Conservation (phyloP, 2,329 filamentous ascomycete species). For the Aspergillus spinulosporus region DNA sequence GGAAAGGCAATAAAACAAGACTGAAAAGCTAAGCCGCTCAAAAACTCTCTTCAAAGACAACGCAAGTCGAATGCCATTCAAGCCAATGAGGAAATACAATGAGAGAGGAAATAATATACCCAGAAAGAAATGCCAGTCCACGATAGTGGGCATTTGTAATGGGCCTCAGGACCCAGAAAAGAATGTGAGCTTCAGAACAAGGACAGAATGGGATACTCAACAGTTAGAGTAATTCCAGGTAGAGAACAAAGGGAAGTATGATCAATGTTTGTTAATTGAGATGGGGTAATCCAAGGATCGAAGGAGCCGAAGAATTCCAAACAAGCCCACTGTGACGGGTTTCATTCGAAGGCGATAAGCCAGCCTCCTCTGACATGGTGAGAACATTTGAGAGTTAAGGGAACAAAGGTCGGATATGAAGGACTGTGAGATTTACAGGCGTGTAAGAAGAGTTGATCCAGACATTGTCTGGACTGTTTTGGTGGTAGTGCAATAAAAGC, state of each 20-base stretch:
- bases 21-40: constrained; percentile 18
- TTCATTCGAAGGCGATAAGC: not conserved
- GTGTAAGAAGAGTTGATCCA: constrained; percentile 20
- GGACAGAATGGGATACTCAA: constrained; percentile 1
- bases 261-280: constrained; percentile 2
- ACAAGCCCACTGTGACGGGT: not conserved
- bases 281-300: not conserved
- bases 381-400: not conserved
- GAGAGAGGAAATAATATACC: constrained; percentile 5
- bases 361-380: not conserved
- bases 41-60: constrained; percentile 12
- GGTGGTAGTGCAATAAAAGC: not conserved
- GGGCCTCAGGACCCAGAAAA: constrained; percentile 1
- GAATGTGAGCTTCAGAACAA: constrained; percentile 13
- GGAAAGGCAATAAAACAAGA: not conserved
- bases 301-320: not conserved
- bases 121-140: constrained; percentile 12
- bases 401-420: constrained; percentile 1
- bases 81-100: constrained; percentile 18
- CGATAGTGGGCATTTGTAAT: constrained; percentile 1
- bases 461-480: constrained; percentile 15
- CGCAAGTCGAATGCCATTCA: constrained; percentile 16
- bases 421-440: not conserved
- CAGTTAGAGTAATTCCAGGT: not conserved
- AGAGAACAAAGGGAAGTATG: constrained; percentile 14